Evolutionary conservation across 768 basidiomycete genomes (phyloP).

Genomic region (Sistotremastrum suecicum): DNA sequence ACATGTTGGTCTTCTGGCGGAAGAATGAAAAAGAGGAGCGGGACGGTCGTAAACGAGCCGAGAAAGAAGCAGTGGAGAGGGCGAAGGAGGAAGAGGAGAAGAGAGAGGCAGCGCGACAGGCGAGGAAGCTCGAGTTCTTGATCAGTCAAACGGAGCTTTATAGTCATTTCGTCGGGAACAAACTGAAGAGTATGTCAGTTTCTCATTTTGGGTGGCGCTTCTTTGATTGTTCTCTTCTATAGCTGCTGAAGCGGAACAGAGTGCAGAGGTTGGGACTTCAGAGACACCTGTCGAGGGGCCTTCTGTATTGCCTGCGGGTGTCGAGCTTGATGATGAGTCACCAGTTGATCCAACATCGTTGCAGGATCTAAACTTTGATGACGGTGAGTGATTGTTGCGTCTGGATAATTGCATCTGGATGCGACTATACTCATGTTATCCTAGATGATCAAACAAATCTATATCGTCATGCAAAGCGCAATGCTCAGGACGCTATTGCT

Average conservation of each 20-base stretch:
- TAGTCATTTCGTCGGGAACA: conserved; percentile 97
- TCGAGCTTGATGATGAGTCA: conserved; percentile 31
- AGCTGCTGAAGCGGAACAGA: conserved; percentile 66
- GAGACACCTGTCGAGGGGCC: conserved; percentile 22
- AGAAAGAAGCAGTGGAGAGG: conserved; percentile 85
- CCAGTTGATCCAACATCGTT: conserved; percentile 33
- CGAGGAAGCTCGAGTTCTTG: conserved; percentile 93
- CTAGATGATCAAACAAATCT: conserved; percentile 82
- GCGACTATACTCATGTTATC: background rate
- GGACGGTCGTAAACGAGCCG: conserved; percentile 82
- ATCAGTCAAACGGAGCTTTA: conserved; percentile 98
- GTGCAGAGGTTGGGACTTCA: conserved; percentile 28
- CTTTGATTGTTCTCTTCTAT: conserved; percentile 4
- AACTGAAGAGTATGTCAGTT: conserved; percentile 62
- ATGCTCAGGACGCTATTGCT: conserved; percentile 79
- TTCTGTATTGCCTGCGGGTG: conserved; percentile 24
- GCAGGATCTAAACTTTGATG: conserved; percentile 79
- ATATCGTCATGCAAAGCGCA: conserved; percentile 69
- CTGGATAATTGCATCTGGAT: conserved; percentile 1
- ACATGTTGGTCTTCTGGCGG: conserved; percentile 96
- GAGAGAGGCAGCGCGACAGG: conserved; percentile 85
- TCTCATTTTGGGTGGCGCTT: background rate
- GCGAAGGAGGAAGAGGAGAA: conserved; percentile 85
- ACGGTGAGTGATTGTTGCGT: conserved; percentile 37
- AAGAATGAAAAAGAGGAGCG: conserved; percentile 96